Evolutionary conservation across 345 rosid species (phyloP).

Genomic region (Eucalyptus rudis): DNA sequence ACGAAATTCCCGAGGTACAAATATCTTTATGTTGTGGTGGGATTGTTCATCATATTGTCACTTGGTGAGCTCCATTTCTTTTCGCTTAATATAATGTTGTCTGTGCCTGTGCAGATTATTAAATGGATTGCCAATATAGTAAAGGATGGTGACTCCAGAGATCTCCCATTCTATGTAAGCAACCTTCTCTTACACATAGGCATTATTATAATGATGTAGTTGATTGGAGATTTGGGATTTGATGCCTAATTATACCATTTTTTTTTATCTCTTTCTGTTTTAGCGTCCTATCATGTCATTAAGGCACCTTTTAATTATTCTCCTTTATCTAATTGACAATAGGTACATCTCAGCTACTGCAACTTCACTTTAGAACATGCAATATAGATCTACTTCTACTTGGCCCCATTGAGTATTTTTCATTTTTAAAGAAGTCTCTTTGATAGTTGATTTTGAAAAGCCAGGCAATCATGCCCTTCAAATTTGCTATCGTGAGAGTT

Average conservation of each 20-base stretch:
- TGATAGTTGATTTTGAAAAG: not conserved
- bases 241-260: not conserved
- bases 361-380: not conserved
- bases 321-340: not conserved
- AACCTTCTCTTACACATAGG: not conserved
- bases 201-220: not conserved
- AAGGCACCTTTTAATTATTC: not conserved
- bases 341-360: not conserved
- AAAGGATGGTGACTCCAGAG: slow-evolving; percentile 73
- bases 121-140: slow-evolving; percentile 70
- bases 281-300: not conserved
- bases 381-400: not conserved
- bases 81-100: not conserved
- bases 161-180: slow-evolving; percentile 77
- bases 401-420: not conserved
- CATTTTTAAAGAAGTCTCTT: not conserved
- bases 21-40: not conserved
- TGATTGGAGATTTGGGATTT: not conserved
- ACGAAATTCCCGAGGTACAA: slow-evolving; percentile 56
- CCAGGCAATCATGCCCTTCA: not conserved
- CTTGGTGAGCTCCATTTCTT: not conserved
- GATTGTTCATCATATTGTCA: not conserved
- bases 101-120: slow-evolving; percentile 40
- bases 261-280: not conserved
- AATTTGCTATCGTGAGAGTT: not conserved